Evolutionary conservation across 2,329 filamentous ascomycete species (phyloP), one percentile per base, ranked within the genome.

Genomic region (Exophiala viscosa): DNA sequence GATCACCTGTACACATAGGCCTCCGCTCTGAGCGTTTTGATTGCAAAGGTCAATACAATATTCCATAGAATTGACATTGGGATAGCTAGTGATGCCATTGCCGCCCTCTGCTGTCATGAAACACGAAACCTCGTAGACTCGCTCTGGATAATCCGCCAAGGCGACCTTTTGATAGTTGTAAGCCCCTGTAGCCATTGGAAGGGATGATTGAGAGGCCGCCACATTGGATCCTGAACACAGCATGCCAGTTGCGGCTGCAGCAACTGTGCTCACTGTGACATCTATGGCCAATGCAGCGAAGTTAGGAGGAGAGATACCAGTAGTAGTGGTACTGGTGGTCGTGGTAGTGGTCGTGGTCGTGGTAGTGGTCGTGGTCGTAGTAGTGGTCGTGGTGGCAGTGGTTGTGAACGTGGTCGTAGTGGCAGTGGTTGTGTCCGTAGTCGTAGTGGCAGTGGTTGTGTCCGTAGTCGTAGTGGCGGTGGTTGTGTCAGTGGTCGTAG

Each of bases 161-260:
- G 47, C 51, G 14, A 58, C 48, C 41, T 58, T 58, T 18, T 52
- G 47, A 28, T 54, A 54, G 31, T 58, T 58, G 31, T 54, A 58
- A 11, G 48, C 55, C 5, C 55, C 55, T 8, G 44, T 35, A 14
- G 28, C 13, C 5, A 58, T 23, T 33, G 9, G 46, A 44, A 11
- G 33, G 28, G n/a, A n/a, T 28, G 50, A 32, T 33, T 49, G 46
- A n/a, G 32, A 33, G 14, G 41, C 43, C 20, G 23, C 13, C 13
- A 45, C 45, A 35, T 52, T 58, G 33, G 10, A 18, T 4, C 48
- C 48, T 14, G 44, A 10, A 36, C 55, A 58, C 8, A 58, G 31
- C 2, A 41, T 45, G 10, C 55, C 51, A 4, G 13, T 17, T 3
- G 20, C 31, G 7, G 38, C 5, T 2, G 43, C 18, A 10, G 45